Conservation (phyloP, 2,329 filamentous ascomycete species). For the Colletotrichum abscissum region DNA sequence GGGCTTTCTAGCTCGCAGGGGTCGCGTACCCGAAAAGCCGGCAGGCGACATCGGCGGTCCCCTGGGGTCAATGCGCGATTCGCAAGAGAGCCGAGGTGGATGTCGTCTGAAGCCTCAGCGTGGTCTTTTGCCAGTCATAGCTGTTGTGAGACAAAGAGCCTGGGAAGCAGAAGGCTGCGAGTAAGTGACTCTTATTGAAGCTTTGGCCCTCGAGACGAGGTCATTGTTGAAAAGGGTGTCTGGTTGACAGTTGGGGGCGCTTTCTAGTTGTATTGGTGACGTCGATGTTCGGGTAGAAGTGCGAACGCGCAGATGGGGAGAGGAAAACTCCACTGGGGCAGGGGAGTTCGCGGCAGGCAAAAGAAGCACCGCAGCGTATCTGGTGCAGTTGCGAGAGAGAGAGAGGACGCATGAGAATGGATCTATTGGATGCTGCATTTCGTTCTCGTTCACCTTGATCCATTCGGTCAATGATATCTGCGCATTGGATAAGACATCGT, state of each 20-base stretch:
- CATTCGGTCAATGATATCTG: no score
- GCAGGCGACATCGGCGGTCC: background rate
- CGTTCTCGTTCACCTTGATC: no score
- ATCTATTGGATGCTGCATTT: background rate
- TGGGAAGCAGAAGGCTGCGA: background rate
- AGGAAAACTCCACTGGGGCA: background rate
- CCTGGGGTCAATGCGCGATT: background rate
- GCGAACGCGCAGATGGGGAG: background rate
- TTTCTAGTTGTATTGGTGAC: constrained; percentile 5
- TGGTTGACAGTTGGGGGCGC: background rate
- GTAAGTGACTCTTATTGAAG: background rate
- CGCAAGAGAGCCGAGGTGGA: background rate
- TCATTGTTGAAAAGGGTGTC: background rate
- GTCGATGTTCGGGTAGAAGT: constrained; percentile 24
- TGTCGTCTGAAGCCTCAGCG: background rate
- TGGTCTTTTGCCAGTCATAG: no score
- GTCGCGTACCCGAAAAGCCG: background rate
- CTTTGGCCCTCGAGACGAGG: background rate
- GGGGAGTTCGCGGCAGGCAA: constrained; percentile 5
- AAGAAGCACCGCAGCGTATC: background rate
- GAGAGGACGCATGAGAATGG: background rate
- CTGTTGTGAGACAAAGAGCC: background rate
- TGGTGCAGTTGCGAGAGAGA: background rate
- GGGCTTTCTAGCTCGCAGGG: background rate
- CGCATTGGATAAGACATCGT: no score